These are phyloP conservation scores for Triticum urartu DNA, from an alignment of 176 grass and related monocot species.

Conservation along the genomic window DNA sequence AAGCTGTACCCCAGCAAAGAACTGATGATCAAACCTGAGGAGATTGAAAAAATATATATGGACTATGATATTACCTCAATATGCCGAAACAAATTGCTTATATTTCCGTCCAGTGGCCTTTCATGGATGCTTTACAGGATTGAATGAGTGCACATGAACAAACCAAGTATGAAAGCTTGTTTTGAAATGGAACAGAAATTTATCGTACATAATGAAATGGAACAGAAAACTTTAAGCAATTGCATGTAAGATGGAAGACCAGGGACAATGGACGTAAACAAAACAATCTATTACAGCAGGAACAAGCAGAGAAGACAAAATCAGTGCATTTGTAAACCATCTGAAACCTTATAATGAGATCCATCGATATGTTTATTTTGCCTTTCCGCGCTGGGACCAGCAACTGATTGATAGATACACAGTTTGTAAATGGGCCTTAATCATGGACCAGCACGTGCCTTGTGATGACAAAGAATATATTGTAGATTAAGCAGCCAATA, in stretches of 20 bases:
- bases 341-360: constrained; percentile 3
- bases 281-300: background rate
- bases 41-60: background rate
- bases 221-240: background rate
- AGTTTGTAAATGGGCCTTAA: constrained; percentile 9
- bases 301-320: background rate
- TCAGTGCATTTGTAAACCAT: constrained; percentile 18
- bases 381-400: constrained; percentile 22
- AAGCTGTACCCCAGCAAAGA: constrained; percentile 19
- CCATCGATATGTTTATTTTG: background rate
- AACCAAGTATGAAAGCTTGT: background rate
- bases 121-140: background rate
- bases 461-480: constrained; percentile 19
- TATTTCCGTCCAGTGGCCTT: background rate
- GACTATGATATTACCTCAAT: background rate
- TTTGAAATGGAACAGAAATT: background rate
- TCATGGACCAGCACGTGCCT: constrained; percentile 14
- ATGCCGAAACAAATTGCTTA: background rate
- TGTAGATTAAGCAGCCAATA: constrained; percentile 23
- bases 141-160: constrained; percentile 9
- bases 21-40: background rate
- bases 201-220: background rate
- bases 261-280: background rate
- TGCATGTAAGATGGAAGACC: background rate
- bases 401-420: constrained; percentile 11